Evolutionary conservation across 192 early-diverging fungal genomes (phyloP), one percentile per base, ranked within the genome.

Genomic region (Coemansia sp.): DNA sequence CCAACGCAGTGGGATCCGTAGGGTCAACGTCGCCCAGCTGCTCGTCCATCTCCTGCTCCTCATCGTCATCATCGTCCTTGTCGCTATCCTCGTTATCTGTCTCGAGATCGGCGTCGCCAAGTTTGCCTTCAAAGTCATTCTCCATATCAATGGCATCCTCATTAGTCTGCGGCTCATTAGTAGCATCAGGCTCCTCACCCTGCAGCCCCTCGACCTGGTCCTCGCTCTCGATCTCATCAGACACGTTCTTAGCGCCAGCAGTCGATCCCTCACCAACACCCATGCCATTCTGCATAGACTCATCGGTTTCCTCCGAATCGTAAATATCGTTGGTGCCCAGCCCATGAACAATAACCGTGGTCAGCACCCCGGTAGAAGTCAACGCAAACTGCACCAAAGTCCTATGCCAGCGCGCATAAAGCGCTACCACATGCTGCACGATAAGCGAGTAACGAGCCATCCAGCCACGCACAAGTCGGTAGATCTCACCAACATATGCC

Each of bases 231-330:
- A 99, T 96, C 69, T 99, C 92, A 58, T 98, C 91, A 74, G 93
- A 95, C 20, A 99, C 95, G 67, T 99, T 94, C 81, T 98, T 95
- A 12, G 87, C 78, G 49, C 85, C 85, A 0, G 72, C 85, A 33
- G 96, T 96, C 36, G 96, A 90, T 10, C 96, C 97, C 72, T 96
- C 93, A 56, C 95, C 97, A 62, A 97, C 90, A 63, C 96, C 96
- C 17, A 88, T 94, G 22, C 89, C 89, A 28, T 81, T 79, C 34
- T 54, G 79, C 63, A 62, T 63, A 0, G 60, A 61, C 20, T 82
- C 85, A n/a, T 85, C 86, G 29, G 73, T 82, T 32, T 87, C 85
- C 65, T 87, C 87, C 40, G 81, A 80, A 16, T 87, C 85, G 60
- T 88, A 88, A 31, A 81, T 76, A 61, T 89, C 87, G 48, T 92